Conservation (phyloP, 2,329 filamentous ascomycete species). For the Aspergillus luchuensis region DNA sequence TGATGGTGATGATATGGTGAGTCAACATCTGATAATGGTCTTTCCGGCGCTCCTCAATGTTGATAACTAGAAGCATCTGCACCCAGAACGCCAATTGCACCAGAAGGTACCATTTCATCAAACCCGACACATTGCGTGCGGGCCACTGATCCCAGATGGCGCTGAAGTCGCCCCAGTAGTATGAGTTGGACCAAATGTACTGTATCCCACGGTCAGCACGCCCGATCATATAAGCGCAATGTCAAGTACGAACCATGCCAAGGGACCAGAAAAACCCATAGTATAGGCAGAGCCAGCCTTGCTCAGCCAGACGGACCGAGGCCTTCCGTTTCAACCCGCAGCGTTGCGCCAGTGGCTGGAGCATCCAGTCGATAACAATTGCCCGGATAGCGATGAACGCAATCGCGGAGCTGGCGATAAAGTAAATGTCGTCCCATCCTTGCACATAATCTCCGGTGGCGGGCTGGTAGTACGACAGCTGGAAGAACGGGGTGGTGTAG, state of each 20-base stretch:
- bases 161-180: constrained; percentile 74
- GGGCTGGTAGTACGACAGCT: constrained; percentile 78
- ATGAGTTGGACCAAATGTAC: constrained; percentile 78
- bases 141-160: constrained; percentile 88
- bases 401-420: constrained; percentile 76
- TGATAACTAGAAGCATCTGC: constrained; percentile 90
- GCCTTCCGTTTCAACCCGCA: constrained; percentile 78
- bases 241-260: constrained; percentile 67
- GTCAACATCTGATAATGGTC: constrained; percentile 95
- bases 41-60: constrained; percentile 92
- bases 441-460: constrained; percentile 69
- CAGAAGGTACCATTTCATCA: constrained; percentile 87
- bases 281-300: constrained; percentile 88
- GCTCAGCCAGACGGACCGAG: constrained; percentile 83
- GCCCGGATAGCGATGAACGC: constrained; percentile 86
- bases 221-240: constrained; percentile 3
- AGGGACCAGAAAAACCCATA: constrained; percentile 78
- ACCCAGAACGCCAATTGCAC: constrained; percentile 91
- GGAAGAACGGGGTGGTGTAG: constrained; percentile 85
- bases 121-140: constrained; percentile 68
- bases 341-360: constrained; percentile 73
- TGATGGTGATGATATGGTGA: constrained; percentile 88
- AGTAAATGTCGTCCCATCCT: constrained; percentile 76
- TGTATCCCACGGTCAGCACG: constrained; percentile 40
- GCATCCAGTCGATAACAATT: constrained; percentile 80